Evolutionary conservation across 108 stramenopile genomes (phyloP).

Genomic region (Skeletonema marinoi): DNA sequence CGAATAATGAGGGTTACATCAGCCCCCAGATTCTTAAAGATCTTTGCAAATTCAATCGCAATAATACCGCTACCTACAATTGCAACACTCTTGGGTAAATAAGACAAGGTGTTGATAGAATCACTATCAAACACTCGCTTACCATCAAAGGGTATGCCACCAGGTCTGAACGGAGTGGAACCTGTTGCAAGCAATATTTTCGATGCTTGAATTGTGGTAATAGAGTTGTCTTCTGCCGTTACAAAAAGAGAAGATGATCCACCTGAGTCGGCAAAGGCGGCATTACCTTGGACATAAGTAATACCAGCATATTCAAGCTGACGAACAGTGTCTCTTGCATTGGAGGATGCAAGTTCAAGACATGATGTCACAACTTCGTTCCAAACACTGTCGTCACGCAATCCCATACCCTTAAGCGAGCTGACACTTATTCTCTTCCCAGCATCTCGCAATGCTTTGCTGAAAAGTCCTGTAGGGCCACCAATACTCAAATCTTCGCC

Average conservation of each 20-base stretch:
- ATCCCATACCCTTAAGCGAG: conserved; percentile 72
- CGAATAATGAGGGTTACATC: conserved; percentile 83
- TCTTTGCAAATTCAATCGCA: conserved; percentile 86
- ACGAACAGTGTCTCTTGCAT: conserved; percentile 65
- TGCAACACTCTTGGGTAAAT: conserved; percentile 73
- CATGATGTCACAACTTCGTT: conserved; percentile 76
- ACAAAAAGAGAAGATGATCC: conserved; percentile 52
- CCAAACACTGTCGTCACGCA: conserved; percentile 78
- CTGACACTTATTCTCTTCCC: conserved; percentile 74
- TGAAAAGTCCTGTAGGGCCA: conserved; percentile 75
- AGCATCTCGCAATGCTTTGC: conserved; percentile 79
- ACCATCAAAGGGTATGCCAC: conserved; percentile 80
- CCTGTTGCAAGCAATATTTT: conserved; percentile 75
- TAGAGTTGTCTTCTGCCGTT: conserved; percentile 18
- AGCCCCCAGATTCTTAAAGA: conserved; percentile 77
- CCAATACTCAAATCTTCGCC: conserved; percentile 78
- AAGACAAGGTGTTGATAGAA: conserved; percentile 64
- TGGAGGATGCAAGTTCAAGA: conserved; percentile 69
- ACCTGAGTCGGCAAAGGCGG: conserved; percentile 65
- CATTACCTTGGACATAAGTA: conserved; percentile 60
- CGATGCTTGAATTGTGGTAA: conserved; percentile 40
- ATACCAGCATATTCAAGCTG: conserved; percentile 71
- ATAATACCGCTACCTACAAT: conserved; percentile 82
- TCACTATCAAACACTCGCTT: conserved; percentile 77
- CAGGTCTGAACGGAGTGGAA: conserved; percentile 69